Conservation (phyloP, 179 eudicot species). For the Camellia oleifera region DNA sequence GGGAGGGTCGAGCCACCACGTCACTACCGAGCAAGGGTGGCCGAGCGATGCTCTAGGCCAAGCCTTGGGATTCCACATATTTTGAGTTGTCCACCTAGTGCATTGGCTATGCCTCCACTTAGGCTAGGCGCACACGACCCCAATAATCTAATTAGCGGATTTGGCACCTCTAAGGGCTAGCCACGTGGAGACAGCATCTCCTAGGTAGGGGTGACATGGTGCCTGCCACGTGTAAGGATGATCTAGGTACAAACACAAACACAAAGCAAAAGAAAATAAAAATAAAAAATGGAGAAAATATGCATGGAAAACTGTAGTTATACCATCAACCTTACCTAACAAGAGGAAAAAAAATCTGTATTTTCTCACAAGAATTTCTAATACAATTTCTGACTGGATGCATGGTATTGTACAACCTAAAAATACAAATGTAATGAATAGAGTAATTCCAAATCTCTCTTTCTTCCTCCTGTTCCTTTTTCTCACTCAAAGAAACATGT, state of each 20-base stretch:
- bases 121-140: too few species aligned
- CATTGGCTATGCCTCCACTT: too few species aligned
- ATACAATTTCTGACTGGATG: not conserved
- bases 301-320: not conserved
- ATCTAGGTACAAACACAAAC: not conserved
- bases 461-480: not conserved
- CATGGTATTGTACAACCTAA: not conserved
- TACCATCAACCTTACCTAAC: not conserved
- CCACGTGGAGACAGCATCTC: too few species aligned
- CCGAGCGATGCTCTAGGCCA: too few species aligned
- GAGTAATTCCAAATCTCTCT: not conserved
- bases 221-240: too few species aligned
- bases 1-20: too few species aligned
- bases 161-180: too few species aligned
- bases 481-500: not conserved
- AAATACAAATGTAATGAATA: not conserved
- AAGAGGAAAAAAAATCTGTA: not conserved
- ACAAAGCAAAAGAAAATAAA: not conserved
- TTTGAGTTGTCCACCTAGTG: too few species aligned
- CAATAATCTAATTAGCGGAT: too few species aligned
- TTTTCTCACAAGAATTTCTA: not conserved
- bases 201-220: too few species aligned
- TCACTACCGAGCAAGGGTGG: too few species aligned
- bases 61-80: too few species aligned
- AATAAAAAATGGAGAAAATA: not conserved